phyloP scores from a whole-genome alignment of 306 rosid species.

The Fagus sylvatica region DNA sequence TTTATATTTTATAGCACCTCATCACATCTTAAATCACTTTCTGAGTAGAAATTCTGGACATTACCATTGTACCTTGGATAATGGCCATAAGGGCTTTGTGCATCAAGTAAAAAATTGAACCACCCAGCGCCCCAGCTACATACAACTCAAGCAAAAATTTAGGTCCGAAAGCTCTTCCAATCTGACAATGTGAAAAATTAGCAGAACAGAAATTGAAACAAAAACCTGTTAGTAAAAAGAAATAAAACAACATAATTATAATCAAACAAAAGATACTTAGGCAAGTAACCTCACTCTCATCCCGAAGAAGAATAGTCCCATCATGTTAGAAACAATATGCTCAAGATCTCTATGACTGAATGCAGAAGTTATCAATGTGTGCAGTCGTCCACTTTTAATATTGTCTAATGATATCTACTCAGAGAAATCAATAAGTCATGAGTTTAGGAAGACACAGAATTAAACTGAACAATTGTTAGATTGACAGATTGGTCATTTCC shows the following conservation, averaged over 20 bases:
- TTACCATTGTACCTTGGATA: constrained; percentile 54
- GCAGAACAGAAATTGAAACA: constrained; percentile 23
- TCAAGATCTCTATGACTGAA: constrained; percentile 69
- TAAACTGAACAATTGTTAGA: constrained; percentile 20
- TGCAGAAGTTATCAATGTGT: constrained; percentile 85
- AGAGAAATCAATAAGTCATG: constrained; percentile 36
- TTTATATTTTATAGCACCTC: neutral
- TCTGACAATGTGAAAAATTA: constrained; percentile 47
- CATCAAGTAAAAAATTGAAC: constrained; percentile 63
- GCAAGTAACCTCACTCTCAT: constrained; percentile 48
- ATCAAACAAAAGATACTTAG: constrained; percentile 24
- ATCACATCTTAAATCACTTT: neutral
- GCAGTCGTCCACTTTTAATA: constrained; percentile 65
- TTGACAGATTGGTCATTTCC: constrained; percentile 14
- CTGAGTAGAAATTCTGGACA: constrained; percentile 4
- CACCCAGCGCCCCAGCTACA: constrained; percentile 82
- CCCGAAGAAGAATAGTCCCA: constrained; percentile 90
- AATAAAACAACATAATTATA: constrained; percentile 11
- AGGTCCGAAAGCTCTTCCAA: constrained; percentile 65
- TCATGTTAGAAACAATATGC: constrained; percentile 77
- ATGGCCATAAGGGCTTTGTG: constrained; percentile 68
- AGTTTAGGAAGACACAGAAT: constrained; percentile 18
- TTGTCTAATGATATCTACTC: constrained; percentile 75
- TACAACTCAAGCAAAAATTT: constrained; percentile 76
- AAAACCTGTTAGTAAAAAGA: neutral